These are phyloP conservation scores for Lipomyces japonicus DNA, from an alignment of 805 yeast species.

Conservation along the genomic window DNA sequence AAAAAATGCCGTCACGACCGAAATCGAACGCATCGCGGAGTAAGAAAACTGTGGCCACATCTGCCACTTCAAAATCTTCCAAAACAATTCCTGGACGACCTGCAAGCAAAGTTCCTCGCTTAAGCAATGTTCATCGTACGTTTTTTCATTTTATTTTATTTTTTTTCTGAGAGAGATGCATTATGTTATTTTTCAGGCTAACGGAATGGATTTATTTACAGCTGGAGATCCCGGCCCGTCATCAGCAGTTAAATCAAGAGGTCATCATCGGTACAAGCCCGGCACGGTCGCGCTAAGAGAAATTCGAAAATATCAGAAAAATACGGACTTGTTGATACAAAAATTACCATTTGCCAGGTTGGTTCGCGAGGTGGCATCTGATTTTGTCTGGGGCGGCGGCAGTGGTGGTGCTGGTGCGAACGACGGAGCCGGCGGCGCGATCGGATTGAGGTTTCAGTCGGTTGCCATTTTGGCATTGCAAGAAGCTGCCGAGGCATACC, in stretches of 20 bases:
- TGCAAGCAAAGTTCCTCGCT: neutral
- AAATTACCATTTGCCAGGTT: constrained; percentile 96
- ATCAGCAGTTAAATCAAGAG: constrained; percentile 72
- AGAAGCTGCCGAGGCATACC: constrained; percentile 97
- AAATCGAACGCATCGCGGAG: neutral
- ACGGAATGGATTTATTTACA: neutral
- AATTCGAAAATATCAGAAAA: constrained; percentile 95
- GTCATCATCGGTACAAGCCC: constrained; percentile 93
- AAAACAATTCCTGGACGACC: constrained; percentile 16
- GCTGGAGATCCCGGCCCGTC: constrained; percentile 12
- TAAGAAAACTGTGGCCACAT: neutral
- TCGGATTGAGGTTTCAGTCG: constrained; percentile 93
- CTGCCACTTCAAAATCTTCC: constrained; percentile 15
- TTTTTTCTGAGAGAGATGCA: too few relatives aligned
- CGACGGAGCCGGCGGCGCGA: constrained; percentile 35
- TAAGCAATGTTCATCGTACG: constrained; percentile 7
- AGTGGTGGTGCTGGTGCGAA: constrained; percentile 5
- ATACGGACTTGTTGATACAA: constrained; percentile 91
- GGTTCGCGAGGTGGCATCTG: constrained; percentile 94
- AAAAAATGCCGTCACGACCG: too few relatives aligned
- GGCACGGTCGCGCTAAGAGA: constrained; percentile 96
- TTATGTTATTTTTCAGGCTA: neutral
- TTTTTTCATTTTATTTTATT: neutral
- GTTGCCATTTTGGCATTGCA: constrained; percentile 97
- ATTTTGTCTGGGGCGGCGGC: constrained; percentile 54